Base-by-base conservation (phyloP, 768 basidiomycete species). In the Lenzites betulinus region DNA sequence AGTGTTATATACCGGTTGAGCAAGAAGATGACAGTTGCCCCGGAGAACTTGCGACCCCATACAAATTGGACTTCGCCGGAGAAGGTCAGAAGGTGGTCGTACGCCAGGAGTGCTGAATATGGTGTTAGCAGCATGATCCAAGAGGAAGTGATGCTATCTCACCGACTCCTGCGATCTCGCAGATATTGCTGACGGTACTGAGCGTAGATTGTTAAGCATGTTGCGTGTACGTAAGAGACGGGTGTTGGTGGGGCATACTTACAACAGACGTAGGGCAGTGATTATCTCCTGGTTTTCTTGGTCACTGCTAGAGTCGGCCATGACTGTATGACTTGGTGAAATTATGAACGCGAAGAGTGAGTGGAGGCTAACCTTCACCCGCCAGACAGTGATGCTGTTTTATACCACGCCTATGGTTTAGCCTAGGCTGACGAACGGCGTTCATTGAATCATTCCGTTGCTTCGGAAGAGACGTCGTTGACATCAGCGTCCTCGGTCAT, bases 31-130 rank as follows among this genome's bases (percentile, higher is more conserved):
- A 61, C 43, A 1, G 59, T 64, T 22, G 59, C 54, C n/a, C 64
- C 55, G 16, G 64, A 58, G 30, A 61, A 54, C 33, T 58, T 58
- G 39, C 64, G 64, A 8, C 51, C 28, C 64, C 60, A 64, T 12
- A 61, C 54, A 25, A 53, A 56, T 3, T 50, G 30, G 8, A 64
- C n/a, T 35, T 61, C 59, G 15, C 30, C 56, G 15, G 51, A 39
- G 23, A 64, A 48, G 3, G 64, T 61, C 13, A 61, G 39, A 20
- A 51, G 44, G 33, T 60, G 52, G 18, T 64, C 59, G 33, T 61
- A 64, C 2, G 48, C 52, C 18, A 64, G 46, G 5, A 64, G 51
- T 7, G 56, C 64, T 64, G n/a, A 4, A 30, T 4, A 13, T 9
- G 22, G 8, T 15, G 23, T 56, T 23, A 38, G 35, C 12, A 26